A percentile compares a stretch with the other conserved stretches of the same genome.
These are phyloP conservation scores for Jatropha multifida DNA, from an alignment of 441 rosid genomes.

Conservation along the genomic window DNA sequence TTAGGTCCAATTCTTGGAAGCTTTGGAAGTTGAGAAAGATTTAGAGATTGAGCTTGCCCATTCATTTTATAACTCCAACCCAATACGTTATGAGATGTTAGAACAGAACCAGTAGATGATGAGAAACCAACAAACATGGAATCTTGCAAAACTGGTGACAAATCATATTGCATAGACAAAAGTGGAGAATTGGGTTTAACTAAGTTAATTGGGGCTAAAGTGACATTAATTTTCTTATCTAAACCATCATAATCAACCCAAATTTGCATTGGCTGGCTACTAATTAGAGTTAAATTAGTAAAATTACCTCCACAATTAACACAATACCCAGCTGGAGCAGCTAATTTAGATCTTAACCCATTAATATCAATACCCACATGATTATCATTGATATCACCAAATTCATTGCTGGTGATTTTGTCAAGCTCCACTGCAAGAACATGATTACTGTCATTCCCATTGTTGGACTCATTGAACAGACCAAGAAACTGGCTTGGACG, in stretches of 20 bases:
- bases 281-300: slow-evolving; percentile 29
- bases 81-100: slow-evolving; percentile 33
- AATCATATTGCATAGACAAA: slow-evolving; percentile 22
- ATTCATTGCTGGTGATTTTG: slow-evolving; percentile 19
- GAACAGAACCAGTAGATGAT: slow-evolving; percentile 33
- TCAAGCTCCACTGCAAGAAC: slow-evolving; percentile 46
- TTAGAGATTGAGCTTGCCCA: slow-evolving; percentile 28
- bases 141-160: slow-evolving; percentile 22
- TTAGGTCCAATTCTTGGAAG: slow-evolving; percentile 29
- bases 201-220: slow-evolving; percentile 30
- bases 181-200: slow-evolving; percentile 34
- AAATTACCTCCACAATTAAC: not conserved
- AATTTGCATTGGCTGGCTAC: slow-evolving; percentile 40
- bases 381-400: slow-evolving; percentile 31
- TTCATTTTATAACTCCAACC: slow-evolving; percentile 44
- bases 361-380: slow-evolving; percentile 50
- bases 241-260: slow-evolving; percentile 54
- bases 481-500: slow-evolving; percentile 31
- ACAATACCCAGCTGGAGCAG: slow-evolving; percentile 25
- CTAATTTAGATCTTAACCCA: slow-evolving; percentile 19
- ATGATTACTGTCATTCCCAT: slow-evolving; percentile 34
- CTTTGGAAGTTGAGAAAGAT: slow-evolving; percentile 34
- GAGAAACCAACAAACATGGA: slow-evolving; percentile 44
- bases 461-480: slow-evolving; percentile 42
- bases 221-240: slow-evolving; percentile 25